Evolutionary conservation across 1,139 yeast genomes (phyloP), one percentile per base, ranked within the genome.

Genomic region (Suhomyces yuchorum): DNA sequence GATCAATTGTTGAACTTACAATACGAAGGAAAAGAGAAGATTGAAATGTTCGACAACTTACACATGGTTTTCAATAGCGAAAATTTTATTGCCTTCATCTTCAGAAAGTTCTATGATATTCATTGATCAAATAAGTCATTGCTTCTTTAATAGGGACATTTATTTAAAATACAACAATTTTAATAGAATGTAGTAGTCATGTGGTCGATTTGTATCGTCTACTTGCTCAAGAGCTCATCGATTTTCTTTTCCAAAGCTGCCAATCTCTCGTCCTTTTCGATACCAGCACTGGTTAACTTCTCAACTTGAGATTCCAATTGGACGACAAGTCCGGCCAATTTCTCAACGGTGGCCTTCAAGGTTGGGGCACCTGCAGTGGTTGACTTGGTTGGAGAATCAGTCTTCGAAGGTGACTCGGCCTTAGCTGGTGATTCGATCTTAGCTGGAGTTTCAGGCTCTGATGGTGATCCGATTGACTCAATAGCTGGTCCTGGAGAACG

Each of bases 1-100:
- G 96, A 90, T 59, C 84, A 86, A 43, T 67, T 90, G 47, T 73
- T 90, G 51, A 80, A 80, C 42, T 75, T 78, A 51, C 96, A 89
- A 65, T 88, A 81, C 57, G 85, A 81, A 55, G 78, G 77, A 54
- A 71, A 77, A 53, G 68, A 71, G 44, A 68, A 68, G 32, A 68
- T 86, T 53, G 68, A 73, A 14, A 59, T 85, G 58, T 87, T 87
- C 63, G 85, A 83, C 50, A 87, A 84, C 1, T 76, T 77, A 78
- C 39, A 44, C 20, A 89, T 81, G 9, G 73, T 75, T 37, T 82
- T 89, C 57, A 84, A 85, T 62, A 81, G 91, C 11, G 80, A 82
- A 56, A 75, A 81, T 53, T 73, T 88, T 58, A 74, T 85, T 34
- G 82, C 82, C 14, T 81, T 88, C 54, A 82, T 89, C 23, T 85